Evolutionary conservation across 148 eudicot genomes (phyloP), one percentile per base, ranked within the genome.

Genomic region (Cornus controversa): DNA sequence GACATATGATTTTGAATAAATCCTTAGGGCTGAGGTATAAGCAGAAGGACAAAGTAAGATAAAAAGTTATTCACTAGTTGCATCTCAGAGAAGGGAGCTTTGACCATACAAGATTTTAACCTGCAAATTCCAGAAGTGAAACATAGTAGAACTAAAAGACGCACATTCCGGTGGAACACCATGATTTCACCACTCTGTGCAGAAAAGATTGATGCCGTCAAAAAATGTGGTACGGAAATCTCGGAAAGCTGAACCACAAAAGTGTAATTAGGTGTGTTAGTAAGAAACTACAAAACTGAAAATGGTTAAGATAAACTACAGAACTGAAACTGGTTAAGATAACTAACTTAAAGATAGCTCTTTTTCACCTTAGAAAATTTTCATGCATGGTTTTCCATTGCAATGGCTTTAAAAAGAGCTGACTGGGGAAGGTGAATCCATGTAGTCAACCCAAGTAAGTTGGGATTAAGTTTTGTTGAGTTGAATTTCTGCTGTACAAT

Each of bases 201-300:
- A 31, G 99, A 89, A 85, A 96, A 96, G 70, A 96, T 91, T 72
- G 99, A 93, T 58, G 98, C 99, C 71, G 99, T 96, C 91, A 96
- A 84, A 89, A 87, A 93, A 88, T 96, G 99, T 64, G 99, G 99
- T 66, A 93, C 91, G 62, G 93, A 90, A 53, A 96, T 93, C 89
- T 96, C 99, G 6, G 99, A 84, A 73, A 96, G 76, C 99, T 96
- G 97, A 82, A 86, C 67, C 76, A 81, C 40, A 78, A 80, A 71
- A 66, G 69, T 23, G 37, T 71, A 81, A 67, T 26, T 34, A 50
- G 16, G 57, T 4, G 57, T 50, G 57, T 50, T 5, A 50, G 57
- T 50, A 14, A n/a, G 64, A 22, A 60, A 22, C 18, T 22, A n/a
- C 0, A 60, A 60, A 18, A 22, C 24, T 22, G 64, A 18, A 60